Conservation (phyloP, 331 rosid genomes). For the Phaseolus coccineus region DNA sequence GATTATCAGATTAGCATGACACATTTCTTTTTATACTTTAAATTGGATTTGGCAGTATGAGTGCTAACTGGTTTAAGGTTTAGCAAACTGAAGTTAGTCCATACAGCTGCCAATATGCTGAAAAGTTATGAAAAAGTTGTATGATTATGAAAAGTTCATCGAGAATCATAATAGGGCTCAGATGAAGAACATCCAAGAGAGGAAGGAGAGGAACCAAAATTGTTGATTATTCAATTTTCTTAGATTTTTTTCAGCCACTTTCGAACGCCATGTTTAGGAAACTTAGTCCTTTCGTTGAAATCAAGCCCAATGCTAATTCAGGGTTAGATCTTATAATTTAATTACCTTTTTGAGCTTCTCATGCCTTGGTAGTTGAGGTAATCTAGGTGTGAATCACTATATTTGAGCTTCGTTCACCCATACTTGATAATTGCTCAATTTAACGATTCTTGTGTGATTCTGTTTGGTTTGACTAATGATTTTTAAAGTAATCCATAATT, state of each 20-base stretch:
- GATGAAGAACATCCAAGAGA: slow-evolving; percentile 97
- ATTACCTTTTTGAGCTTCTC: slow-evolving; percentile 38
- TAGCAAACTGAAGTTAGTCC: background rate
- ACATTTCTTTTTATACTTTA: background rate
- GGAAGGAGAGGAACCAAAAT: slow-evolving; percentile 84
- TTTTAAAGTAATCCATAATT: background rate
- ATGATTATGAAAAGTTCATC: slow-evolving; percentile 59
- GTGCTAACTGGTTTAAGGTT: background rate
- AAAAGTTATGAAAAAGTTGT: too few relatives aligned
- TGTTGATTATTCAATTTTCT: slow-evolving; percentile 28
- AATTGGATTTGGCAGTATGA: background rate
- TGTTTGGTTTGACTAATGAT: slow-evolving; percentile 34
- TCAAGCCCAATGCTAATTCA: slow-evolving; percentile 45
- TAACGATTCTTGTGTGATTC: slow-evolving; percentile 16
- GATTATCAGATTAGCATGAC: too few relatives aligned
- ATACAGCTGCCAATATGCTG: too few relatives aligned
- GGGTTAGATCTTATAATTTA: slow-evolving; percentile 52
- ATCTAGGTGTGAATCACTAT: slow-evolving; percentile 29
- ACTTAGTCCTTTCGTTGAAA: background rate
- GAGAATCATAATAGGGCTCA: slow-evolving; percentile 98
- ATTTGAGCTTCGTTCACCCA: slow-evolving; percentile 10
- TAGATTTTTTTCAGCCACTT: slow-evolving; percentile 33
- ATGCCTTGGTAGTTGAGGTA: slow-evolving; percentile 42
- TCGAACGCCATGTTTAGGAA: slow-evolving; percentile 10
- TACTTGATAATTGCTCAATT: slow-evolving; percentile 39